Percentiles rank a stretch among this genome's conserved stretches.
Evolutionary conservation across 208 protist genomes (phyloP).

Genomic region (Lotmaria passim): DNA sequence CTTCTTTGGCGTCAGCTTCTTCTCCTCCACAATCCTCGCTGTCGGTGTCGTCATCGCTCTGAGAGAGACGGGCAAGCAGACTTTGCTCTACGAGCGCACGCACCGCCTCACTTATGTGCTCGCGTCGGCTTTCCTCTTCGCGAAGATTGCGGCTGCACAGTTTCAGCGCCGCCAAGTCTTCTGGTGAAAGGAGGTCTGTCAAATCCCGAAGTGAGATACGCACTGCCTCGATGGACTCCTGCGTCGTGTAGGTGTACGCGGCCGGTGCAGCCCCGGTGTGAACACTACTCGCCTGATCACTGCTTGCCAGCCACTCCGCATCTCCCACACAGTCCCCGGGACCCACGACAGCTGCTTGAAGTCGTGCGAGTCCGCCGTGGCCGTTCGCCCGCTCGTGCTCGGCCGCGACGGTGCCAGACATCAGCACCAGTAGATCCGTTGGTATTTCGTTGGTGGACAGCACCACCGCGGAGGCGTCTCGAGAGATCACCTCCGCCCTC

Average conservation of each 20-base stretch:
- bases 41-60: not conserved
- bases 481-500: not conserved
- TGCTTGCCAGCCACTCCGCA: constrained; percentile 9
- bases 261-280: not conserved
- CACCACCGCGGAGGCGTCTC: not conserved
- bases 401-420: constrained; percentile 16
- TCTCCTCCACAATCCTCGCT: not conserved
- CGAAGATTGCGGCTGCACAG: constrained; percentile 10
- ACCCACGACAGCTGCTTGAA: not conserved
- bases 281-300: not conserved
- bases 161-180: constrained; percentile 2
- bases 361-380: not conserved
- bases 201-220: constrained; percentile 7
- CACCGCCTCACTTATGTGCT: not conserved
- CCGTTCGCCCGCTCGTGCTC: constrained; percentile 11
- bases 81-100: constrained; percentile 4
- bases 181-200: not conserved
- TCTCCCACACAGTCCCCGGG: constrained; percentile 25
- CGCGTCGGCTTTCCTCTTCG: not conserved
- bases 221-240: constrained; percentile 12
- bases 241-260: constrained; percentile 12
- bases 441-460: constrained; percentile 7
- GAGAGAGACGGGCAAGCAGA: not conserved
- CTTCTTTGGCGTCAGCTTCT: not conserved
- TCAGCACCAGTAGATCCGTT: constrained; percentile 4